Base-by-base conservation (phyloP, 345 rosid genomes). In the Salix suchowensis region DNA sequence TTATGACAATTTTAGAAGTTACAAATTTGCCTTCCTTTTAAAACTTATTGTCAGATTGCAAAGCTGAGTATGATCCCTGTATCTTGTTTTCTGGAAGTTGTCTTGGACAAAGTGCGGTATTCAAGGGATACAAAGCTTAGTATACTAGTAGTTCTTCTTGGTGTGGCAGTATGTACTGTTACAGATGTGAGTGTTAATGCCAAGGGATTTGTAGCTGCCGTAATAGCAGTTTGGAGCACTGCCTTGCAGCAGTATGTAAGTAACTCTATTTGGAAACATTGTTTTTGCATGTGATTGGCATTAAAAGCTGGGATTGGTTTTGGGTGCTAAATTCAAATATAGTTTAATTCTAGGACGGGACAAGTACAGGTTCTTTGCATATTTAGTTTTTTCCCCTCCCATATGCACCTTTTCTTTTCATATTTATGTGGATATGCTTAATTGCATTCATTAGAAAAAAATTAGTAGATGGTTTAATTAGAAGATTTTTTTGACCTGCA, bases 1-100 rank as follows among this genome's bases (percentile, higher is more conserved):
- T 39, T 50, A 61, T 67, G 62, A 36, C 71, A 46, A 76, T 78
- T 69, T 23, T 16, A 60, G 76, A 73, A 73, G 70, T 64, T 21
- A 71, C 54, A n/a, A 6, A n/a, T 39, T 23, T 16, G 44, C 28
- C 0, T 48, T 76, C 6, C 48, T 55, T 65, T 69, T 71, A 60
- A 58, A 75, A 73, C 68, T 72, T 62, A 54, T 77, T 78, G 42
- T 72, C 92, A 93, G 99, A 92, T 96, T 74, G 99, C 99, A 4
- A 96, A 94, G 90, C 88, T 96, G 82, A 96, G 97, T 80, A 94
- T 96, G 98, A 96, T 96, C 72, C 99, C 98, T 1, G 98, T 96
- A 73, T 94, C 98, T 61, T 96, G 97, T 78, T 86, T 94, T 74
- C 88, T 96, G 71, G 99, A 96, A 89, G 91, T 96, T 67, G 88